Percentiles rank a stretch among this genome's conserved stretches.
phyloP scores from a whole-genome alignment of 139 green algal genomes.

The Chlamydomonas eustigma region DNA sequence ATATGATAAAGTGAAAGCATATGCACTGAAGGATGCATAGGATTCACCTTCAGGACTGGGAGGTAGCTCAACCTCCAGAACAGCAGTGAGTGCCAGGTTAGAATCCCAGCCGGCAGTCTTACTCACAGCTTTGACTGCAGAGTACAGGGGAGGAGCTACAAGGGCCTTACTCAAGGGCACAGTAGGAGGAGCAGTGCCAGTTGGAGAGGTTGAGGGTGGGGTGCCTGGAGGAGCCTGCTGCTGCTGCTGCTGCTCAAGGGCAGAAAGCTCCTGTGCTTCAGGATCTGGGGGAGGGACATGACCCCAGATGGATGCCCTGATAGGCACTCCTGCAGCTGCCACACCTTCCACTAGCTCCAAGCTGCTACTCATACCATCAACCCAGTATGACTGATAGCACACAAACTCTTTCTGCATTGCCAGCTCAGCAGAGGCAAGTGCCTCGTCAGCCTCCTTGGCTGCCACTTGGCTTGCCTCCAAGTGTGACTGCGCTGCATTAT shows the following conservation, averaged over 20 bases:
- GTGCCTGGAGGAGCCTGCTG: too few relatives aligned
- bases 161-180: too few relatives aligned
- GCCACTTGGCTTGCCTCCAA: background rate
- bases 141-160: conserved; percentile 12
- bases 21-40: too few relatives aligned
- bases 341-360: conserved; percentile 17
- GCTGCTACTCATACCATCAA: conserved; percentile 25
- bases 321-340: conserved; percentile 24
- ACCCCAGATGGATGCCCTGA: conserved; percentile 21
- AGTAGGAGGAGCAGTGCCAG: too few relatives aligned
- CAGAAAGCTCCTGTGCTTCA: background rate
- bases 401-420: conserved; percentile 17
- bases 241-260: too few relatives aligned
- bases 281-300: conserved; percentile 1
- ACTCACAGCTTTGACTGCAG: conserved; percentile 2
- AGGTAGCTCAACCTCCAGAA: conserved; percentile 26
- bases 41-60: background rate
- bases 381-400: conserved; percentile 41
- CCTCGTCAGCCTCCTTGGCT: background rate
- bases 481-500: background rate
- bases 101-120: conserved; percentile 24
- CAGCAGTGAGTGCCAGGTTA: conserved; percentile 8
- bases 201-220: background rate
- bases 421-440: background rate
- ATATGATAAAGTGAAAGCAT: too few relatives aligned